Evolutionary conservation across 2,329 filamentous ascomycete species (phyloP), one percentile per base, ranked within the genome.

Genomic region (Trichophyton equinum): DNA sequence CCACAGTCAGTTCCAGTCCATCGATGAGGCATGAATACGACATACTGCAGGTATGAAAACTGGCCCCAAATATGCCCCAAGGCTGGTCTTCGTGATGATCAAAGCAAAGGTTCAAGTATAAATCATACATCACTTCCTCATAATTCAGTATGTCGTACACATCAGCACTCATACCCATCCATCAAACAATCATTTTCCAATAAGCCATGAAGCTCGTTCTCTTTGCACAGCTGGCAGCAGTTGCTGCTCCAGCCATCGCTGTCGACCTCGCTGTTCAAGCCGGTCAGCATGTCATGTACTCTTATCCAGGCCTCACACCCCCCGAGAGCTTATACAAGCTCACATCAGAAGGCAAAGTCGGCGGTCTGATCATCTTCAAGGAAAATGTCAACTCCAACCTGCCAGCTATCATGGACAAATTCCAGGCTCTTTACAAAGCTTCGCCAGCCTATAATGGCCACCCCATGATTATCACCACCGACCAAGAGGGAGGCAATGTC

Each of bases 251-350:
- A 44, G 49, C 38, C 3, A 36, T 60, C 40, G 49, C 42, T 44
- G 42, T 25, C 7, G 27, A 57, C 18, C 62, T 61, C 56, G 55
- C 58, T 4, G 58, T 59, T 22, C 20, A 67, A 55, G 67, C 64
- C 1, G 69, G 68, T 18, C 62, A 66, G 27, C 71, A 72, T 64
- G 68, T 72, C 30, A 66, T 72, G n/a, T 72, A 67, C 65, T 72
- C 71, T 9, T 72, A 71, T 47, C 59, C 65, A 1, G 70, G 69
- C 9, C 30, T 65, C 11, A 59, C 63, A 0, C 70, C 70, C 4
- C 69, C 70, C 4, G 27, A 59, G 7, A 60, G 68, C 25, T 65
- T 72, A 7, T 64, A 65, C 56, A 58, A 65, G 15, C 62, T 72
- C 6, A 68, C 71, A 44, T 56, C 62, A 18, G 47, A 68, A 49